Conservation (phyloP, 441 rosid genomes). For the Brassica balearica region DNA sequence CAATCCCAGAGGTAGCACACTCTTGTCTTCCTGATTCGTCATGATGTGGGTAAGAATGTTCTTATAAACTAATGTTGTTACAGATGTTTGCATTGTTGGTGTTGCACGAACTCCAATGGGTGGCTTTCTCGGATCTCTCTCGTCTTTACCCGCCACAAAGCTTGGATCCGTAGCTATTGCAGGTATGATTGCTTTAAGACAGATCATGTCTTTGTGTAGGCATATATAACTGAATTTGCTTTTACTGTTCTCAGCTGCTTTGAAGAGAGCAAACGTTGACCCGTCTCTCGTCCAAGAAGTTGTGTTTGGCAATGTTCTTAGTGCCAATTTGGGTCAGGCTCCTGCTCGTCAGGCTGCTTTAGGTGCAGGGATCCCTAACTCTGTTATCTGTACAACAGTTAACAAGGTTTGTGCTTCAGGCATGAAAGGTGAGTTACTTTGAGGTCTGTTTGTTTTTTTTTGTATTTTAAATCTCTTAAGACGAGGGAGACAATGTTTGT, state of each 20-base stretch:
- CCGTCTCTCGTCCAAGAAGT: conserved; percentile 94
- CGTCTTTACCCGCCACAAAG: conserved; percentile 88
- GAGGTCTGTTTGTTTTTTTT: not conserved
- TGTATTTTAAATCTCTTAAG: not conserved
- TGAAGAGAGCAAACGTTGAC: conserved; percentile 85
- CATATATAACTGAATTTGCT: conserved; percentile 17
- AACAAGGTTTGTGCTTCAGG: conserved; percentile 99
- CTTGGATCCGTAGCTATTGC: conserved; percentile 90
- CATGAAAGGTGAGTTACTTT: conserved; percentile 79
- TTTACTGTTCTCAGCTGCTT: conserved; percentile 67
- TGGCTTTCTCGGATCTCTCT: conserved; percentile 85
- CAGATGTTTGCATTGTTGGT: conserved; percentile 96
- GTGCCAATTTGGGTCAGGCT: conserved; percentile 97
- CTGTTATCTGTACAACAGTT: conserved; percentile 87
- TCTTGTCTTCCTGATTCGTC: not conserved
- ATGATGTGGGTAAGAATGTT: not conserved
- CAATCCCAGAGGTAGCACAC: conserved; percentile 75
- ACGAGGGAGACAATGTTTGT: conserved; percentile 16
- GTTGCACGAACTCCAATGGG: conserved; percentile 99
- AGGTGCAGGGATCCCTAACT: conserved; percentile 91
- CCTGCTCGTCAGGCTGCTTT: conserved; percentile 98
- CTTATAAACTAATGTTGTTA: not conserved
- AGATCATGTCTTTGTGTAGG: not conserved
- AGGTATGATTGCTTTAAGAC: conserved; percentile 50
- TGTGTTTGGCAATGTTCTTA: conserved; percentile 91